A percentile compares a stretch with the other conserved stretches of the same genome.
These are phyloP conservation scores for Chlorella variabilis DNA, from an alignment of 163 green algal genomes.

Conservation along the genomic window DNA sequence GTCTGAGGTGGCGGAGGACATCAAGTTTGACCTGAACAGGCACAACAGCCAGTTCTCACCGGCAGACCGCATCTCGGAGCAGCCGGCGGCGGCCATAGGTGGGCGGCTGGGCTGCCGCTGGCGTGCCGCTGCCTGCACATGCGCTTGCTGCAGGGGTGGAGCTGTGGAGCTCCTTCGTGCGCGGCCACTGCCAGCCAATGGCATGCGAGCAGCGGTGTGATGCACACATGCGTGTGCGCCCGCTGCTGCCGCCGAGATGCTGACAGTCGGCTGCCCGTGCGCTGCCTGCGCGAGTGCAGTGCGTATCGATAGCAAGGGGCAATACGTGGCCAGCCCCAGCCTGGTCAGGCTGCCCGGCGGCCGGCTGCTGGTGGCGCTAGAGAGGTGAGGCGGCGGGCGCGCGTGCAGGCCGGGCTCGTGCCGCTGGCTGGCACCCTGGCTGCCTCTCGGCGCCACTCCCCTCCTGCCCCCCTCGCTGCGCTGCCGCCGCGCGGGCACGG, in stretches of 20 bases:
- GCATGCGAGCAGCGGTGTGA: background rate
- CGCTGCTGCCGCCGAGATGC: too few species aligned
- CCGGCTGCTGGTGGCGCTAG: conserved; percentile 41
- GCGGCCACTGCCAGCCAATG: too few species aligned
- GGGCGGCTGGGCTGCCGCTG: background rate
- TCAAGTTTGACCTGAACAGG: conserved; percentile 34
- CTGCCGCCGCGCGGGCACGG: too few species aligned
- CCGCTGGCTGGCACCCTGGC: too few species aligned
- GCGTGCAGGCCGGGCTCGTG: too few species aligned
- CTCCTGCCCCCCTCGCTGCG: too few species aligned
- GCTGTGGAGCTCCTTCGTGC: too few species aligned
- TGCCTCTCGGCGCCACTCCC: too few species aligned
- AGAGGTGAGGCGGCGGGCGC: conserved; percentile 35
- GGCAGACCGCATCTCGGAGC: conserved; percentile 19
- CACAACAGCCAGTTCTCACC: conserved; percentile 9
- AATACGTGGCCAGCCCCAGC: conserved; percentile 42
- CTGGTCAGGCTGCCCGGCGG: conserved; percentile 34
- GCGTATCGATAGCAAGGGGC: conserved; percentile 32
- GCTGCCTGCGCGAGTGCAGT: background rate
- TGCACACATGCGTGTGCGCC: too few species aligned
- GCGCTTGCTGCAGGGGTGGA: too few species aligned
- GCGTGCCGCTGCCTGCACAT: too few species aligned
- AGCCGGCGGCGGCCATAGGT: conserved; percentile 15
- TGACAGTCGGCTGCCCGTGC: too few species aligned
- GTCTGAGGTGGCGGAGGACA: conserved; percentile 3